These are phyloP conservation scores for Xylaria sp. DNA, from an alignment of 2,329 filamentous ascomycete species.

Conservation along the genomic window DNA sequence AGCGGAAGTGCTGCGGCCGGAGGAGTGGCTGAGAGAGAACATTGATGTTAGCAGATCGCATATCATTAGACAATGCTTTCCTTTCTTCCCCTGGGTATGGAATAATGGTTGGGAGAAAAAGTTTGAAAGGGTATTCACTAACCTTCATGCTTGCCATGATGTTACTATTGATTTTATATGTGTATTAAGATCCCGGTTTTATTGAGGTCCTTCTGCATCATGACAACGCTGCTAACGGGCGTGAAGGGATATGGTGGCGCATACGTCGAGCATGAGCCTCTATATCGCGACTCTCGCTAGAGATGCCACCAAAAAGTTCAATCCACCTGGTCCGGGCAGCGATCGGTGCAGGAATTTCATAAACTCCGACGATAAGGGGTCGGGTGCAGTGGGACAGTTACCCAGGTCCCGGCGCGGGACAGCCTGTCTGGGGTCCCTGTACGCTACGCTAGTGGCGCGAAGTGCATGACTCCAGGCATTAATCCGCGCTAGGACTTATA, in stretches of 20 bases:
- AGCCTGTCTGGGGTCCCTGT: neutral
- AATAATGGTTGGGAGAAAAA: neutral
- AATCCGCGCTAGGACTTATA: neutral
- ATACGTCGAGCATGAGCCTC: neutral
- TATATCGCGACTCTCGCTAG: conserved; percentile 29
- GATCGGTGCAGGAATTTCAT: conserved; percentile 47
- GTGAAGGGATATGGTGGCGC: neutral
- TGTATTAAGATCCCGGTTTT: conserved; percentile 10
- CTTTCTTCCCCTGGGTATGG: neutral
- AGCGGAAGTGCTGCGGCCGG: conserved; percentile 47
- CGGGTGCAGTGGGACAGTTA: neutral
- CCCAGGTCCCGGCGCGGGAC: neutral
- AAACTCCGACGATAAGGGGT: conserved; percentile 39
- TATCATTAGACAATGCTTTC: neutral
- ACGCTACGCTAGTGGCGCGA: neutral
- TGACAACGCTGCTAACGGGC: conserved; percentile 4
- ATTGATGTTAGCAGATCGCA: conserved; percentile 19
- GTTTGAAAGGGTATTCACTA: conserved; percentile 17
- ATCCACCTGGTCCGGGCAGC: conserved; percentile 22
- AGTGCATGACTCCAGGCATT: neutral
- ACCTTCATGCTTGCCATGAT: conserved; percentile 47
- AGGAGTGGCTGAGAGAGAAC: conserved; percentile 43
- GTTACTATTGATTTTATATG: conserved; percentile 4
- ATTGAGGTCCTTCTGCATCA: conserved; percentile 20
- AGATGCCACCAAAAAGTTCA: conserved; percentile 42